A percentile compares a stretch with the other conserved stretches of the same genome.
Evolutionary conservation across 2,329 filamentous ascomycete species (phyloP).

Genomic region (Penicillium sclerotiorum): DNA sequence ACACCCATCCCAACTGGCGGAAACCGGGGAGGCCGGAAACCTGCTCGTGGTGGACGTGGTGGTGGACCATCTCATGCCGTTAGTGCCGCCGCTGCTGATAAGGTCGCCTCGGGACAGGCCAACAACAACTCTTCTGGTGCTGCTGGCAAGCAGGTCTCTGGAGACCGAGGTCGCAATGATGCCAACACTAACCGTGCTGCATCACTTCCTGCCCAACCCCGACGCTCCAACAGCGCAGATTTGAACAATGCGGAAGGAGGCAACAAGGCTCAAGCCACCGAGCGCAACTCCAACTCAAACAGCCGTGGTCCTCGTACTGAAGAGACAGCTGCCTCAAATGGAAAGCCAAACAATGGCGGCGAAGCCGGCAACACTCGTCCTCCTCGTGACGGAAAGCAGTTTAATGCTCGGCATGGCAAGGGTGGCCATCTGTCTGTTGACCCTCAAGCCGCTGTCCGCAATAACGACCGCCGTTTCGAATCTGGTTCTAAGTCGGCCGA

Average conservation of each 20-base stretch:
- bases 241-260: slow-evolving; percentile 33
- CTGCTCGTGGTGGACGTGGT: slow-evolving; percentile 59
- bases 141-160: slow-evolving; percentile 32
- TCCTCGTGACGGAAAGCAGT: slow-evolving; percentile 39
- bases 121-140: slow-evolving; percentile 28
- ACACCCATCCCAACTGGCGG: slow-evolving; percentile 65
- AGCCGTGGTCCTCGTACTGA: slow-evolving; percentile 24
- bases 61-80: slow-evolving; percentile 44
- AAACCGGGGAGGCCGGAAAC: slow-evolving; percentile 58
- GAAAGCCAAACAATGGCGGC: slow-evolving; percentile 31
- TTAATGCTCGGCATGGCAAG: slow-evolving; percentile 33
- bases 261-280: slow-evolving; percentile 34
- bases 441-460: slow-evolving; percentile 35
- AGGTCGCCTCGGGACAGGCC: slow-evolving; percentile 32
- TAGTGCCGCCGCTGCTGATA: slow-evolving; percentile 36
- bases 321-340: slow-evolving; percentile 26
- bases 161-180: slow-evolving; percentile 41
- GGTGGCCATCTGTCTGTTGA: slow-evolving; percentile 35
- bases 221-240: slow-evolving; percentile 41
- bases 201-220: slow-evolving; percentile 42
- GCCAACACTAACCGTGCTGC: slow-evolving; percentile 40
- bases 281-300: too few species aligned
- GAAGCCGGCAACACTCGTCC: slow-evolving; percentile 35
- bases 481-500: slow-evolving; percentile 43
- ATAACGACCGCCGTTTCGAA: slow-evolving; percentile 42